These are phyloP conservation scores for Rutstroemia sp. DNA, from an alignment of 2,329 filamentous ascomycete species.

Conservation along the genomic window DNA sequence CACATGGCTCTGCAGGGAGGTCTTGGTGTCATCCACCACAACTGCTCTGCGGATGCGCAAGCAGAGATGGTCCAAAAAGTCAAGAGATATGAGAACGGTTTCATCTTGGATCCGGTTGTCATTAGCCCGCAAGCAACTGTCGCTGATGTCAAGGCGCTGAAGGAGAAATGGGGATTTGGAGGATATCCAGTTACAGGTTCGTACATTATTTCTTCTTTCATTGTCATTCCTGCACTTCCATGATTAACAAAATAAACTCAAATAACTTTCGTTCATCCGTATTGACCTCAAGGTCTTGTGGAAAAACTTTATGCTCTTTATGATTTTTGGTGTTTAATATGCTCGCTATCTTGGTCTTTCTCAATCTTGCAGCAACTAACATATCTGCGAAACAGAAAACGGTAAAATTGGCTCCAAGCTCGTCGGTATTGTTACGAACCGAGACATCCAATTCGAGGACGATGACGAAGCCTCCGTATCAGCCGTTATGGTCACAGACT, in stretches of 20 bases:
- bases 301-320: slow-evolving; percentile 53
- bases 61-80: slow-evolving; percentile 99
- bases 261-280: slow-evolving; percentile 99
- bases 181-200: slow-evolving; percentile 97
- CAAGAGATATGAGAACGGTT: slow-evolving; percentile 98
- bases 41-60: slow-evolving; percentile 95
- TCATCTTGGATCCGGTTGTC: slow-evolving; percentile 93
- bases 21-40: slow-evolving; percentile 96
- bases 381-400: slow-evolving; percentile 52
- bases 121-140: slow-evolving; percentile 83
- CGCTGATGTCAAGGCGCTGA: slow-evolving; percentile 81
- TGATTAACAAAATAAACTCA: slow-evolving; percentile 73
- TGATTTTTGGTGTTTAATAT: slow-evolving; percentile 28
- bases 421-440: slow-evolving; percentile 93
- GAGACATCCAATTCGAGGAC: slow-evolving; percentile 95
- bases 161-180: slow-evolving; percentile 97
- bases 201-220: slow-evolving; percentile 33
- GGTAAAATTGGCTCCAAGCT: slow-evolving; percentile 94
- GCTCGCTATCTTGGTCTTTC: slow-evolving; percentile 7
- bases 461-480: slow-evolving; percentile 66
- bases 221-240: slow-evolving; percentile 31
- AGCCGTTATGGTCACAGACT: slow-evolving; percentile 90
- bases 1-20: slow-evolving; percentile 88
- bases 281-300: slow-evolving; percentile 84
- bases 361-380: slow-evolving; percentile 32